Evolutionary conservation across 2,329 filamentous ascomycete species (phyloP).

Genomic region (Lachnellula suecica): DNA sequence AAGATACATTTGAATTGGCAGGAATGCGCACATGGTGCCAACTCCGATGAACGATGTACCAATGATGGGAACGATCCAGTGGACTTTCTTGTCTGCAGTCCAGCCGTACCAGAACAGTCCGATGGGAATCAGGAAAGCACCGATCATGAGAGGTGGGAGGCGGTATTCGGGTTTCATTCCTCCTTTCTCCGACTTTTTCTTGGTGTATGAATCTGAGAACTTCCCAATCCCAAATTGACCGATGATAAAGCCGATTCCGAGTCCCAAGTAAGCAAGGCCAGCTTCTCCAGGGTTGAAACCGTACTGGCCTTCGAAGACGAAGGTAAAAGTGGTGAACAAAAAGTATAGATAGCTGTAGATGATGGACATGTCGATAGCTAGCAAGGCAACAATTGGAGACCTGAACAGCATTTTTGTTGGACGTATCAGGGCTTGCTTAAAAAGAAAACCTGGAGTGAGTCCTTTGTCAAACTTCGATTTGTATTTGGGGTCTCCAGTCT

Average conservation of each 20-base stretch:
- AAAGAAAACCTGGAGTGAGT: constrained; percentile 29
- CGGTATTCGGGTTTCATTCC: constrained; percentile 35
- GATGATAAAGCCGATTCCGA: constrained; percentile 43
- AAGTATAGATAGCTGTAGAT: constrained; percentile 11
- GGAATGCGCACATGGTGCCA: constrained; percentile 35
- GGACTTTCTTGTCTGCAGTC: constrained; percentile 39
- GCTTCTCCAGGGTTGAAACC: constrained; percentile 40
- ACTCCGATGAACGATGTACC: constrained; percentile 41
- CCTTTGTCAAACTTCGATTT: constrained; percentile 40
- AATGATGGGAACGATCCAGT: constrained; percentile 43
- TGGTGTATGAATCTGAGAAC: no score
- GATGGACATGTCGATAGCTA: constrained; percentile 21
- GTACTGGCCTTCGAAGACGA: constrained; percentile 33
- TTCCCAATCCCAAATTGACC: neutral
- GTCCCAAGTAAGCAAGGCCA: constrained; percentile 46
- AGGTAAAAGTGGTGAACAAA: constrained; percentile 24
- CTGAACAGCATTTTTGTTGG: constrained; percentile 42
- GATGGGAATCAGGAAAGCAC: constrained; percentile 38
- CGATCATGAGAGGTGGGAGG: constrained; percentile 40
- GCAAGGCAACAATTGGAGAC: constrained; percentile 33
- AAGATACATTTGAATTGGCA: constrained; percentile 34
- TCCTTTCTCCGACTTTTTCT: constrained; percentile 27
- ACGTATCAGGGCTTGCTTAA: constrained; percentile 44
- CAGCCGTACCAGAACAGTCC: constrained; percentile 50
- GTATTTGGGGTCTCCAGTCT: constrained; percentile 42